Percentiles rank a stretch among this genome's conserved stretches.
phyloP scores from a whole-genome alignment of 2,329 filamentous ascomycete genomes.

The Arthrobotrys megalospora region DNA sequence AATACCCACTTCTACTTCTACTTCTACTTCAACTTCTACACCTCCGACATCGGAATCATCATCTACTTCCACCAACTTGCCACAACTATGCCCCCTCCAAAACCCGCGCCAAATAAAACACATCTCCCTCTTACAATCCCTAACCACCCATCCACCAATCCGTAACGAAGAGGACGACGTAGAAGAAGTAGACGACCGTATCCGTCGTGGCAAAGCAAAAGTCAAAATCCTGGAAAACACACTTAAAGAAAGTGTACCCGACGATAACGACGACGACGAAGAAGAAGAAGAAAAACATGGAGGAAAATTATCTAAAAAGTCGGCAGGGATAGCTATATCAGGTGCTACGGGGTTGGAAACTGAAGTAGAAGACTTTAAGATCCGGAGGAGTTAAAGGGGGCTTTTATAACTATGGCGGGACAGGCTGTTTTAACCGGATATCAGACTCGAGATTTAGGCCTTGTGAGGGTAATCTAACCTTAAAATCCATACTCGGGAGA shows the following conservation, averaged over 20 bases:
- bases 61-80: no score
- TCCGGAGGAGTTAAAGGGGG: conserved; percentile 11
- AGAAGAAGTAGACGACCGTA: conserved; percentile 88
- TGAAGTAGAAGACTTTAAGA: conserved; percentile 51
- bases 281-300: conserved; percentile 3
- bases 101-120: conserved; percentile 83
- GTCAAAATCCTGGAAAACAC: conserved; percentile 86
- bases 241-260: conserved; percentile 67
- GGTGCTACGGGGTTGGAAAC: conserved; percentile 39
- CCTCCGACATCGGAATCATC: conserved; percentile 65
- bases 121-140: conserved; percentile 79
- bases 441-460: background rate
- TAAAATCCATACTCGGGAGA: no score
- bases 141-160: conserved; percentile 83
- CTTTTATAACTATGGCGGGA: no score
- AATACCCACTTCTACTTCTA: conserved; percentile 67
- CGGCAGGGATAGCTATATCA: background rate
- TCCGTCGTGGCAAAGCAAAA: conserved; percentile 87
- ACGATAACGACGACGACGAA: conserved; percentile 20
- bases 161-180: conserved; percentile 91
- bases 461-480: background rate
- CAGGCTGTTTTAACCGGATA: no score
- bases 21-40: background rate
- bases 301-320: background rate
- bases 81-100: conserved; percentile 63